Evolutionary conservation across 1,284 basidiomycete genomes (phyloP).

Genomic region (Wallemia mellicola): DNA sequence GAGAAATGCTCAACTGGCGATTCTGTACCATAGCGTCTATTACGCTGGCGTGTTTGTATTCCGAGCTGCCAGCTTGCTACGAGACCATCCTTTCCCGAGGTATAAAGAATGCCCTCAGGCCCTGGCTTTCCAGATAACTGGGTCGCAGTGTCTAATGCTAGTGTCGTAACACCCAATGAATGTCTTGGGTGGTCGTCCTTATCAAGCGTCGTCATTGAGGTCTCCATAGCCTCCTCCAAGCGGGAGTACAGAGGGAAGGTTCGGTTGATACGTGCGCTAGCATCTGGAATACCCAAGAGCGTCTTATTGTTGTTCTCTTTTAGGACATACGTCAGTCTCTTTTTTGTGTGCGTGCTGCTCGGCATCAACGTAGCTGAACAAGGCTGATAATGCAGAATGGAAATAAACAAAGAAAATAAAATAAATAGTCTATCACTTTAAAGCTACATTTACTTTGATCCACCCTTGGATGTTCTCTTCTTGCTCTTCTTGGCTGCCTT

Average conservation of each 20-base stretch:
- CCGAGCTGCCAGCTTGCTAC: conserved; percentile 72
- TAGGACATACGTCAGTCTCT: not conserved
- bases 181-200: conserved; percentile 32
- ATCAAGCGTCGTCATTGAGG: not conserved
- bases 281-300: not conserved
- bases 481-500: conserved; percentile 2
- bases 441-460: not conserved
- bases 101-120: conserved; percentile 69
- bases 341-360: not conserved
- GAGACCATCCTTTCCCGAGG: conserved; percentile 51
- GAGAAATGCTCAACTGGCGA: conserved; percentile 18
- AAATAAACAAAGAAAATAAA: not conserved
- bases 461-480: not conserved
- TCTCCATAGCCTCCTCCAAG: not conserved
- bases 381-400: not conserved
- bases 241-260: not conserved
- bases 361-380: not conserved
- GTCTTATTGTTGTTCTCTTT: not conserved
- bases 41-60: conserved; percentile 25
- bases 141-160: conserved; percentile 62
- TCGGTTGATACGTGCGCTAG: not conserved
- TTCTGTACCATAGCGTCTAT: conserved; percentile 14
- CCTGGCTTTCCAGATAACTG: conserved; percentile 26
- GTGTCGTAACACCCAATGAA: conserved; percentile 52
- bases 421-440: not conserved